A percentile compares a stretch with the other conserved stretches of the same genome.
Evolutionary conservation across 345 rosid genomes (phyloP).

Genomic region (Heritiera fomes): DNA sequence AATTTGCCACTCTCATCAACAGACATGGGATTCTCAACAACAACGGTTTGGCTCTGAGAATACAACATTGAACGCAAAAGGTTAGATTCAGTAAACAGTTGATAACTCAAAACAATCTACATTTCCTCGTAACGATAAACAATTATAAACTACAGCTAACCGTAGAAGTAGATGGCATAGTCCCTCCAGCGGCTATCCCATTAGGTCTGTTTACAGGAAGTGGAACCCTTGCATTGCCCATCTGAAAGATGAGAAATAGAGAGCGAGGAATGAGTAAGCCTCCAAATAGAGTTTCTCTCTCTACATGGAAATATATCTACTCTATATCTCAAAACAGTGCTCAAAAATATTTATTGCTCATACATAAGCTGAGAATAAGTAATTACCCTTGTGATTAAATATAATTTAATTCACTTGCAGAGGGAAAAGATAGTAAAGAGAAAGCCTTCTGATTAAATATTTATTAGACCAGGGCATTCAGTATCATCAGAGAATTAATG

Average conservation of each 20-base stretch:
- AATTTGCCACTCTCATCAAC: conserved; percentile 93
- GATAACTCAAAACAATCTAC: not conserved
- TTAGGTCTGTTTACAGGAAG: conserved; percentile 60
- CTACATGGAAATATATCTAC: not conserved
- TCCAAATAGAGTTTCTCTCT: not conserved
- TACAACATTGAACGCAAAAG: conserved; percentile 37
- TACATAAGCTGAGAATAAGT: not conserved
- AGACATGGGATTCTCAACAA: conserved; percentile 96
- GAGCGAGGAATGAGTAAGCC: not conserved
- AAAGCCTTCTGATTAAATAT: not conserved
- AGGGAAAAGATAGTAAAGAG: not conserved
- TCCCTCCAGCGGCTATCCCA: conserved; percentile 45
- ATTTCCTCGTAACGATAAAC: not conserved
- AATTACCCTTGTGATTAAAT: not conserved
- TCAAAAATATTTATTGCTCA: not conserved
- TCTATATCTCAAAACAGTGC: not conserved
- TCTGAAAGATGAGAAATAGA: conserved; percentile 35
- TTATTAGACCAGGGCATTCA: not conserved
- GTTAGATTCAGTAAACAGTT: conserved; percentile 13
- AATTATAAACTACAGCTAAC: conserved; percentile 44
- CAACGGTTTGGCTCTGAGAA: conserved; percentile 80
- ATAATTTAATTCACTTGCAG: not conserved
- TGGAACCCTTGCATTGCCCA: conserved; percentile 46
- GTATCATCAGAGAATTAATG: not conserved
- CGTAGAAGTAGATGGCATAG: conserved; percentile 63